phyloP scores from a whole-genome alignment of 2,329 filamentous ascomycete species.

The Epicoccum sorghinum region DNA sequence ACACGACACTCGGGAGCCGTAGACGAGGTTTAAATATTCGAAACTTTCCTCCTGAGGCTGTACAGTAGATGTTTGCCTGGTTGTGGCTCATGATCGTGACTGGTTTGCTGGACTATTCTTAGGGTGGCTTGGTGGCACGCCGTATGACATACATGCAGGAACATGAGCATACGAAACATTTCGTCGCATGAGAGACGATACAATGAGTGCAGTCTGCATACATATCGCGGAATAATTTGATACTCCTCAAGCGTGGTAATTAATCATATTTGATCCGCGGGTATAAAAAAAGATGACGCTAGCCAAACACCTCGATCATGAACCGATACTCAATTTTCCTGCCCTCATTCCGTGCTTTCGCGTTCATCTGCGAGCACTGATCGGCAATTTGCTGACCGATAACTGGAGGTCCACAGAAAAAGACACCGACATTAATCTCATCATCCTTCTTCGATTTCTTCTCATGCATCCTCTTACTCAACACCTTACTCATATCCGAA shows the following conservation, averaged over 20 bases:
- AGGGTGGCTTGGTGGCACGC: neutral
- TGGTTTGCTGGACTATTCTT: neutral
- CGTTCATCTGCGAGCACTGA: conserved; percentile 58
- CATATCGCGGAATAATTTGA: no score
- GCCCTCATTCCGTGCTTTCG: conserved; percentile 58
- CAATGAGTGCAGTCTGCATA: no score
- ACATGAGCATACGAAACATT: no score
- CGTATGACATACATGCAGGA: neutral
- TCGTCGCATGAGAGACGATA: no score
- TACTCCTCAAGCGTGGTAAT: no score
- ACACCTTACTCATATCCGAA: conserved; percentile 55
- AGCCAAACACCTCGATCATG: conserved; percentile 64
- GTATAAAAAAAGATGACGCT: neutral
- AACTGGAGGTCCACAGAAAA: conserved; percentile 63
- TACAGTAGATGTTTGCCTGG: neutral
- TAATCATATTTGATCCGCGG: neutral
- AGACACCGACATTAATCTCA: conserved; percentile 59
- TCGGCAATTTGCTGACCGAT: conserved; percentile 63
- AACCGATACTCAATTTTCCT: conserved; percentile 63
- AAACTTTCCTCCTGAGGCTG: neutral
- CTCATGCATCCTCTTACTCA: conserved; percentile 28
- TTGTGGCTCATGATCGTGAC: neutral
- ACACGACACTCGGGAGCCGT: no score
- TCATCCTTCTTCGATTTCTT: conserved; percentile 29
- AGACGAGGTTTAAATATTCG: no score